Evolutionary conservation across 371 early-diverging fungal species (phyloP), one percentile per base, ranked within the genome.

Genomic region (Neoconidiobolus thromboides): DNA sequence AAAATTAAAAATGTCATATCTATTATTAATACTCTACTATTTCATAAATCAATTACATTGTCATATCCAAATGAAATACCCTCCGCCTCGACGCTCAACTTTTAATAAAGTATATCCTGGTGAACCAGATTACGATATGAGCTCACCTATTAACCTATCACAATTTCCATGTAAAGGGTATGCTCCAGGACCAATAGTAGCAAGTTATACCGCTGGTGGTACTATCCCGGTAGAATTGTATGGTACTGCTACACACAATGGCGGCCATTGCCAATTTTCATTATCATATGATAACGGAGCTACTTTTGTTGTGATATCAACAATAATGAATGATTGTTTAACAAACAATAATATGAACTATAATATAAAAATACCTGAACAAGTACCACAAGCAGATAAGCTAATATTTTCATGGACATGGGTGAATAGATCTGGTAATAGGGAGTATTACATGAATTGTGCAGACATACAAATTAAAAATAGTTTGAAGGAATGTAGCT

Each of bases 371-470:
- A 52, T 52, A 36, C 53, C 53, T 38, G 37, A 15, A 37, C 3
- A 6, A 7, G 53, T 39, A 37, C 38, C 53, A 6, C 7, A 4
- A 4, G 5, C 38, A 36, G 26, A 38, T 26, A 15, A 52, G 38
- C 38, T 38, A 2, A 26, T 38, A 7, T 52, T 52, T n/a, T 36
- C 38, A 7, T 52, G 53, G 53, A 37, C 53, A 7, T 52, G 53
- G 53, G 73, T 77, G 52, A 82, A 80, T 60, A 71, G 73, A 1
- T 60, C 67, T 39, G 82, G 80, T n/a, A 77, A 80, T 68, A 76
- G 80, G 56, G 83, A 80, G 68, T 73, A 71, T 56, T 84, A 84
- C 73, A 74, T 73, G 69, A 77, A 76, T 71, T 81, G 83, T 60
- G 74, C 76, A 10, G 83, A 83, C 48, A 69, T 82, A 14, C 62